Conservation (phyloP, 805 yeast genomes). For the Candida stauntonica region DNA sequence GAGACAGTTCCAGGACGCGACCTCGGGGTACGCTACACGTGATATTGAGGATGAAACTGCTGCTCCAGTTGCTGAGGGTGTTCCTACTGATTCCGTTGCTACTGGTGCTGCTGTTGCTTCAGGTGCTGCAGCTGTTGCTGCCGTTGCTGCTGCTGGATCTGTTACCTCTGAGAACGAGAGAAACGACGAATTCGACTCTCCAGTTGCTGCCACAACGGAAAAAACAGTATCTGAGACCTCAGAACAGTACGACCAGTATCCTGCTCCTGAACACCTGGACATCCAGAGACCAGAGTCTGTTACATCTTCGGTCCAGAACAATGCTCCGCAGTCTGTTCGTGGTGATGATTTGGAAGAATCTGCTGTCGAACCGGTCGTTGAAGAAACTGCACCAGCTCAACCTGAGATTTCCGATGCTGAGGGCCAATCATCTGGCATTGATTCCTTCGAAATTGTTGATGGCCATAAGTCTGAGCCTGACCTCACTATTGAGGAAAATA, state of each 20-base stretch:
- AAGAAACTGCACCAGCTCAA: slow-evolving; percentile 26
- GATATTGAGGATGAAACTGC: slow-evolving; percentile 15
- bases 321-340: slow-evolving; percentile 86
- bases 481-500: slow-evolving; percentile 10
- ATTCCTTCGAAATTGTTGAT: slow-evolving; percentile 26
- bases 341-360: slow-evolving; percentile 50
- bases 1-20: slow-evolving; percentile 34
- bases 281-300: slow-evolving; percentile 65
- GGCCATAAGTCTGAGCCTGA: slow-evolving; percentile 15
- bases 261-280: slow-evolving; percentile 26
- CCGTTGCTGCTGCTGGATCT: slow-evolving; percentile 19
- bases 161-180: slow-evolving; percentile 32
- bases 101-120: slow-evolving; percentile 24
- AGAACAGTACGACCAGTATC: slow-evolving; percentile 24
- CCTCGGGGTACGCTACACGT: slow-evolving; percentile 14
- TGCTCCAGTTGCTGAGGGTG: slow-evolving; percentile 1
- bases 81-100: slow-evolving; percentile 18
- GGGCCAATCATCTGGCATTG: slow-evolving; percentile 21
- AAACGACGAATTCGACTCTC: slow-evolving; percentile 23
- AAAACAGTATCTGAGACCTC: slow-evolving; percentile 25
- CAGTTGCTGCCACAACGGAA: slow-evolving; percentile 23
- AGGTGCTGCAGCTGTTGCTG: slow-evolving; percentile 25
- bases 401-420: slow-evolving; percentile 26
- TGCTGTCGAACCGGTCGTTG: slow-evolving; percentile 21
- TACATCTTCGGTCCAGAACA: slow-evolving; percentile 88